Conservation (phyloP, 2,329 filamentous ascomycete genomes). For the Fusarium sp. region DNA sequence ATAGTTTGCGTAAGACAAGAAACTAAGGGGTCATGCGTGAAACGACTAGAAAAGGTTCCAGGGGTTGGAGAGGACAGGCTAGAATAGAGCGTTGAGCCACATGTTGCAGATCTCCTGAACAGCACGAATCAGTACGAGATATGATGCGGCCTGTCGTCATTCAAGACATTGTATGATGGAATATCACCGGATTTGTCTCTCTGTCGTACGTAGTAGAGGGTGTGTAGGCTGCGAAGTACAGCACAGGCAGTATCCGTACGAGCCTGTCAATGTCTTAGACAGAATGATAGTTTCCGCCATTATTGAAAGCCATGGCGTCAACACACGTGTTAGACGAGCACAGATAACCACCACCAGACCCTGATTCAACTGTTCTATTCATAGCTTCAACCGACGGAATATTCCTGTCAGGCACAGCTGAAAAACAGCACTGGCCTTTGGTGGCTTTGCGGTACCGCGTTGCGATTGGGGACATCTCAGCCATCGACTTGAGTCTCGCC, state of each 20-base stretch:
- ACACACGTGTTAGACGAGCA: slow-evolving; percentile 7
- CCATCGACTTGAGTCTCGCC: slow-evolving; percentile 14
- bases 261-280: slow-evolving; percentile 5
- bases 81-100: slow-evolving; percentile 33
- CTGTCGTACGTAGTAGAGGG: neutral
- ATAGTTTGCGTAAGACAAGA: slow-evolving; percentile 2
- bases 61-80: neutral
- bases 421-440: slow-evolving; percentile 1
- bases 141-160: slow-evolving; percentile 11
- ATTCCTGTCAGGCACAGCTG: neutral
- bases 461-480: neutral
- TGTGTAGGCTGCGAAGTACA: neutral
- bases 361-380: neutral
- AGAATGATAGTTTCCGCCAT: neutral
- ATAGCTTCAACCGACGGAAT: neutral
- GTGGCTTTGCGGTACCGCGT: slow-evolving; percentile 12
- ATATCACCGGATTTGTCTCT: neutral
- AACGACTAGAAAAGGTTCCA: slow-evolving; percentile 22
- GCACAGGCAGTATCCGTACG: neutral
- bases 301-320: neutral
- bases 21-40: slow-evolving; percentile 20
- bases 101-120: slow-evolving; percentile 10
- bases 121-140: slow-evolving; percentile 15
- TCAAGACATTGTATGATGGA: neutral
- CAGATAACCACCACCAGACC: neutral